phyloP scores from a whole-genome alignment of 2,329 filamentous ascomycete genomes.

The Zalaria obscura region DNA sequence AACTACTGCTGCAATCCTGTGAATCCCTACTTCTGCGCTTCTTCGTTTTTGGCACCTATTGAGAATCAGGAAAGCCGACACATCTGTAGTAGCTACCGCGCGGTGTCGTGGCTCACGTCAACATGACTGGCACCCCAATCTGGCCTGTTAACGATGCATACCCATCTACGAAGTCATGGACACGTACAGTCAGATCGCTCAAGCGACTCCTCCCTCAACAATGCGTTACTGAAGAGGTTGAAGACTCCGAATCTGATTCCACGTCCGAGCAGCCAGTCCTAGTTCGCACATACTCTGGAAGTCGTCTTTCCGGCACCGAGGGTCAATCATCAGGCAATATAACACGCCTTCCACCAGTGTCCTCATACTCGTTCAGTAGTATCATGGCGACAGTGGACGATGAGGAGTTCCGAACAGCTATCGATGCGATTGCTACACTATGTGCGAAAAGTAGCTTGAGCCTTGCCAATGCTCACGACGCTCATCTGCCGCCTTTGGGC shows the following conservation, averaged over 20 bases:
- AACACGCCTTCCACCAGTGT: slow-evolving; percentile 26
- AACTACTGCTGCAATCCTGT: no score
- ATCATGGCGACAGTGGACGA: slow-evolving; percentile 40
- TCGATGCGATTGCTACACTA: slow-evolving; percentile 50
- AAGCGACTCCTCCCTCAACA: no score
- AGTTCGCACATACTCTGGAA: slow-evolving; percentile 21
- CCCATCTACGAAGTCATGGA: no score
- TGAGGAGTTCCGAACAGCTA: slow-evolving; percentile 41
- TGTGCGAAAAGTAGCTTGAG: slow-evolving; percentile 47
- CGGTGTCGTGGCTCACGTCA: no score
- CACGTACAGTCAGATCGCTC: no score
- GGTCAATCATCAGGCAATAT: neutral
- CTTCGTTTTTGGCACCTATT: no score
- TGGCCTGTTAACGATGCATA: no score
- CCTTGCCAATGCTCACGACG: slow-evolving; percentile 47
- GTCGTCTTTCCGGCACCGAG: slow-evolving; percentile 3
- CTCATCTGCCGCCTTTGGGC: slow-evolving; percentile 46
- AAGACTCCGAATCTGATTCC: slow-evolving; percentile 6
- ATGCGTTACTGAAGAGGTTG: no score
- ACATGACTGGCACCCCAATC: no score
- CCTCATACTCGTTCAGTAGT: slow-evolving; percentile 41
- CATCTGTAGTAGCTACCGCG: no score
- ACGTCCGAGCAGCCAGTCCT: slow-evolving; percentile 2
- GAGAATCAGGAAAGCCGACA: no score
- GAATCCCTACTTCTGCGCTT: no score